Base-by-base conservation (phyloP, 306 rosid genomes). In the Spatholobus suberectus region DNA sequence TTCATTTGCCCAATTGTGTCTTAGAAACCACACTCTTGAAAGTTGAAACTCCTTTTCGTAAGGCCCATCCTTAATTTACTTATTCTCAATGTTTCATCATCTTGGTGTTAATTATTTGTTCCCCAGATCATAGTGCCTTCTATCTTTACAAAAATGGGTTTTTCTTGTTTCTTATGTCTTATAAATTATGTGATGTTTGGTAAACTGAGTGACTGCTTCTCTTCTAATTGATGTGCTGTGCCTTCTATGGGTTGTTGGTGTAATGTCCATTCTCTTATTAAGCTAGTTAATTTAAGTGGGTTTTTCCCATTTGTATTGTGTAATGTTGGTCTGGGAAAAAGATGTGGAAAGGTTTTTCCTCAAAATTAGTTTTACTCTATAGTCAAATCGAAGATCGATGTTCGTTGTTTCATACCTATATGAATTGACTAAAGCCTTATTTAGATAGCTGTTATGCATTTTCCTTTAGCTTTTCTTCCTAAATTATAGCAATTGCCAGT, bases 81-180 rank as follows among this genome's bases (percentile, higher is more conserved):
- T 75, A 83, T 77, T 89, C 88, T 83, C 86, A 52, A 6, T 83
- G 76, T 83, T 85, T 85, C 80, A 40, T 85, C 82, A 82, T 90
- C 83, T 87, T 80, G 89, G 85, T 82, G 41, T 80, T 82, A 8
- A n/a, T 18, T 68, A 5, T 85, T 65, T 68, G 75, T 29, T 80
- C 32, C 46, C 71, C 62, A 87, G 88, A 88, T 87, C 92, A 85
- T 49, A 84, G 66, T 51, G 3, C 18, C 52, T 26, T 12, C 32
- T 27, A 26, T 37, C 23, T 20, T 0, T 32, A n/a, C n/a, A n/a
- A n/a, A n/a, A n/a, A n/a, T n/a, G n/a, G n/a, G n/a, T n/a, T n/a
- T n/a, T n/a, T n/a, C n/a, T n/a, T n/a, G n/a, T 41, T 40, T 58
- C 5, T 35, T 73, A 7, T 59, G 23, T 37, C 23, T 18, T 46